Evolutionary conservation across 208 protist genomes (phyloP).

Genomic region (Tritrichomonas foetus): DNA sequence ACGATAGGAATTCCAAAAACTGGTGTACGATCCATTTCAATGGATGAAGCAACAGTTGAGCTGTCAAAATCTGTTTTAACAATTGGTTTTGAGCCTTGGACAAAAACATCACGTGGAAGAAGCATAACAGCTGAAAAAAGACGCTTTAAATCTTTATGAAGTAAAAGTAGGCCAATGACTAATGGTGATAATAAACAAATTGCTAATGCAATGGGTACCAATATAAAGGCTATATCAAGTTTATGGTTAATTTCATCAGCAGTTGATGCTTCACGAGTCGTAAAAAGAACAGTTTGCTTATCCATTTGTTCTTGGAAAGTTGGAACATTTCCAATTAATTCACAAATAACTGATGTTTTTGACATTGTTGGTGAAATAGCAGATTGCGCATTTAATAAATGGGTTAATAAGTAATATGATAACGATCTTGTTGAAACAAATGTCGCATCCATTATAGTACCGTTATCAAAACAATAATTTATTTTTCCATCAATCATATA

Average conservation of each 20-base stretch:
- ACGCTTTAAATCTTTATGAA: not conserved
- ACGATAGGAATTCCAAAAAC: not conserved
- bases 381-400: not conserved
- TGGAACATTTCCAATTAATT: not conserved
- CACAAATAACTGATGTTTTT: not conserved
- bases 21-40: not conserved
- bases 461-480: not conserved
- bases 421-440: not conserved
- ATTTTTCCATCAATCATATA: not conserved
- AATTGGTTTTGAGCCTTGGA: not conserved
- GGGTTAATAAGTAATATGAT: not conserved
- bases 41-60: not conserved
- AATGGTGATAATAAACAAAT: not conserved
- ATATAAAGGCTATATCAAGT: not conserved
- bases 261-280: not conserved
- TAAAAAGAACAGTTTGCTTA: not conserved
- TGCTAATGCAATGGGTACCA: not conserved
- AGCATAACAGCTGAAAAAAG: not conserved
- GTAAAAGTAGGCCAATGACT: not conserved
- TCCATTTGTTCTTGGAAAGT: not conserved
- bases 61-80: not conserved
- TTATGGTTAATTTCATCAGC: not conserved
- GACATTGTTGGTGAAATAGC: not conserved
- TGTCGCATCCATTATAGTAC: not conserved
- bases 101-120: not conserved